Base-by-base conservation (phyloP, 768 basidiomycete genomes). In the Trametes elegans region DNA sequence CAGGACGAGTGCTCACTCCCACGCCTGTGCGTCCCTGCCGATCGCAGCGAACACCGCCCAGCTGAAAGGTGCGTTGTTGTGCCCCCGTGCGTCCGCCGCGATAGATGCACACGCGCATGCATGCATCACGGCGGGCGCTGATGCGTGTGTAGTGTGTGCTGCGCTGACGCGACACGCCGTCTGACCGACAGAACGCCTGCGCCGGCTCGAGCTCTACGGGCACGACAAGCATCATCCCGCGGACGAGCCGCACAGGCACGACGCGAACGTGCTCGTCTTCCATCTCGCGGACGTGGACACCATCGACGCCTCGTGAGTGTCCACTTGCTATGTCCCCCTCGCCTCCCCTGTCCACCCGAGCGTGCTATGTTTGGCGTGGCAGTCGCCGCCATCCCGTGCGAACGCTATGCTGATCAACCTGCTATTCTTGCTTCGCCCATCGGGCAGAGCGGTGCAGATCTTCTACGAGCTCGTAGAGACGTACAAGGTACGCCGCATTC, bases 231-330 rank as follows among this genome's bases (percentile, higher is more conserved):
- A 78, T 19, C 97, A 98, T 73, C 97, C 97, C 0, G 93, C 91
- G 1, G 96, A 98, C 58, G 85, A 80, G 53, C 95, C 90, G 0
- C 77, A 83, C 13, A 77, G 93, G 58, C 81, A 84, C 49, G 79
- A 87, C 53, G 86, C 93, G 5, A 81, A 78, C 11, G 84, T 84
- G 2, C 71, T 98, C 21, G 91, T 97, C 19, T 94, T 99, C 71
- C 95, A 98, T 63, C 79, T 98, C 78, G 87, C 88, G 11, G 96
- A 98, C 71, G 88, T 97, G 3, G 91, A 94, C 53, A 81, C 77
- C 16, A 85, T 91, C 56, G 96, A 99, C 68, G 93, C 96, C 7
- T 93, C 91, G 89, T 95, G 65, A 70, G 88, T 73, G 19, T 31
- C 40, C 10, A 6, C 9, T 10, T n/a, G 10, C 7, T 5, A 10